Evolutionary conservation across 306 rosid species (phyloP).

Genomic region (Trichosanthes cucumerina): DNA sequence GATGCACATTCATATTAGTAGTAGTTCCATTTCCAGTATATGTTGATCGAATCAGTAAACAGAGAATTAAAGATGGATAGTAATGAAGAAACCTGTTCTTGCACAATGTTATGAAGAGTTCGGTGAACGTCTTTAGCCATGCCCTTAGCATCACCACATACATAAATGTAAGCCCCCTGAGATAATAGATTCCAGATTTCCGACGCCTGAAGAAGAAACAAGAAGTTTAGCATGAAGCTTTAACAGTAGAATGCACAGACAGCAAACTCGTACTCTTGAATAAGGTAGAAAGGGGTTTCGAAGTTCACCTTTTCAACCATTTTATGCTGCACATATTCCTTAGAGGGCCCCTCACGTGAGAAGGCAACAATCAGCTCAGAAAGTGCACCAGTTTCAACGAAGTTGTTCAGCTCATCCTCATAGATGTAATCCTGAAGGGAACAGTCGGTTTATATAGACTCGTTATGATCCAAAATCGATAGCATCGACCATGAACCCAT

Average conservation of each 20-base stretch:
- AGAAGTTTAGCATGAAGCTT: not conserved
- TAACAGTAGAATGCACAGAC: not conserved
- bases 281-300: not conserved
- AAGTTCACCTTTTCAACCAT: constrained; percentile 70
- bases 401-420: constrained; percentile 78
- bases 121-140: constrained; percentile 99
- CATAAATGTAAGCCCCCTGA: constrained; percentile 76
- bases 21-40: not conserved
- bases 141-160: constrained; percentile 99
- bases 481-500: not conserved
- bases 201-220: constrained; percentile 47
- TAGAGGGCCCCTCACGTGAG: constrained; percentile 86
- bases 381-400: constrained; percentile 60
- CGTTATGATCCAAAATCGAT: not conserved
- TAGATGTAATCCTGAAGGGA: constrained; percentile 73
- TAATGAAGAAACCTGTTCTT: constrained; percentile 57
- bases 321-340: constrained; percentile 93
- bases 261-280: not conserved
- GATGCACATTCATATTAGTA: not conserved
- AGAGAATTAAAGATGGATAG: not conserved
- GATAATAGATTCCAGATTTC: constrained; percentile 83
- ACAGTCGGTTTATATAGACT: constrained; percentile 3
- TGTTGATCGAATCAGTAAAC: not conserved
- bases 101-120: constrained; percentile 66
- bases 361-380: constrained; percentile 83